Percentiles rank a stretch among this genome's conserved stretches.
Conservation (phyloP, 768 basidiomycete species). For the Hericium alpestre region DNA sequence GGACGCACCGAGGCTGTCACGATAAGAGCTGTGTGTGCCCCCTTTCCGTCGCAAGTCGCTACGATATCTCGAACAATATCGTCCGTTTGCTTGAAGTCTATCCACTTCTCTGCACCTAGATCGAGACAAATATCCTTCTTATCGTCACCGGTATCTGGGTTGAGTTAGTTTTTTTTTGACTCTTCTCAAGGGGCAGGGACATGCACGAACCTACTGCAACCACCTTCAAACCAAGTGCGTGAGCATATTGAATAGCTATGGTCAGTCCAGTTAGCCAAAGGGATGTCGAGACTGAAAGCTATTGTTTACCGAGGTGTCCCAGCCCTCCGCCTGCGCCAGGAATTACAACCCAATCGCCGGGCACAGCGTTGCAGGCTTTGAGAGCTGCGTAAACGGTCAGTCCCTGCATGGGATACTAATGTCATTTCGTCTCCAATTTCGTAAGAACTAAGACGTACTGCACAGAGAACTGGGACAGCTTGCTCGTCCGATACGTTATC, state of each 20-base stretch:
- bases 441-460: constrained; percentile 15
- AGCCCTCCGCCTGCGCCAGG: constrained; percentile 31
- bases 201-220: constrained; percentile 29
- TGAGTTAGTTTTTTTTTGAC: too few relatives aligned
- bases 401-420: constrained; percentile 15
- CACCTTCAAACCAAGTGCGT: constrained; percentile 30
- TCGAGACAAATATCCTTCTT: constrained; percentile 27
- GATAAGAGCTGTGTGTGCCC: constrained; percentile 30
- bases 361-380: constrained; percentile 23
- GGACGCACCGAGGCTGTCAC: constrained; percentile 13
- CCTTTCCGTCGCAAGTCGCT: constrained; percentile 28
- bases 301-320: constrained; percentile 26
- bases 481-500: constrained; percentile 26
- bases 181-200: not conserved
- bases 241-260: constrained; percentile 36
- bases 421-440: not conserved
- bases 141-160: constrained; percentile 31
- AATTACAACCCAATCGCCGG: constrained; percentile 32
- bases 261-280: not conserved
- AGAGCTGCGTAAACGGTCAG: constrained; percentile 39
- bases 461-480: constrained; percentile 36
- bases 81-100: constrained; percentile 36
- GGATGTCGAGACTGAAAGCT: not conserved
- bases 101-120: constrained; percentile 31
- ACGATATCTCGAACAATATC: constrained; percentile 31